Base-by-base conservation (phyloP, 306 rosid species). In the Lupinus albus region DNA sequence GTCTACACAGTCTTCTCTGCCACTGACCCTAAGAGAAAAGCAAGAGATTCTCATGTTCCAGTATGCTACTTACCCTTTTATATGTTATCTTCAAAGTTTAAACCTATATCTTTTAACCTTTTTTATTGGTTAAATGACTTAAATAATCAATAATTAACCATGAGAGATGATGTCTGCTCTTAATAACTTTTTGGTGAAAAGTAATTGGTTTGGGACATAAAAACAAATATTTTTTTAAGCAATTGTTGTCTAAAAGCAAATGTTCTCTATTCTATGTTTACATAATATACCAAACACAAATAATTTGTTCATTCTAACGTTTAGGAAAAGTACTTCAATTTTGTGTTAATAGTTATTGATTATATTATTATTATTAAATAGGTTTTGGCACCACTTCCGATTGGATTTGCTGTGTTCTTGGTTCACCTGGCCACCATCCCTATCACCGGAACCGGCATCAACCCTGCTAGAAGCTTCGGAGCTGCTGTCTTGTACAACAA, bases 351-450 rank as follows among this genome's bases (percentile, higher is more conserved):
- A 25, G 30, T 1, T 67, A 36, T 51, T 4, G 0, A 36, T 13
- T 2, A n/a, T n/a, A n/a, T n/a, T n/a, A 2, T 15, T 17, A 35
- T 45, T 3, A 12, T 2, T 2, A 25, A 25, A 42, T 42, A 81
- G 85, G 85, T 82, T 42, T 54, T 82, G 76, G 85, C 85, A 45
- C 85, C 85, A 14, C 85, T 82, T 66, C 85, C 85, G 32, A 82
- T 82, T 70, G 85, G 85, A 17, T 77, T 81, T 47, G 82, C 85
- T 0, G 85, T 81, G 10, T 81, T 81, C 73, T 13, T 73, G 14
- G 82, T 77, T 69, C 85, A 81, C 55, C 64, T 81, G 6, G 85
- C 85, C 16, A 81, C 85, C 46, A 81, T 81, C 50, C 85, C 85
- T 18, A 70, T 81, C 42, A 81, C 85, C 30, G 85, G 85, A 68